Evolutionary conservation across 1,139 yeast species (phyloP).

Genomic region (Geotrichum klebahnii): DNA sequence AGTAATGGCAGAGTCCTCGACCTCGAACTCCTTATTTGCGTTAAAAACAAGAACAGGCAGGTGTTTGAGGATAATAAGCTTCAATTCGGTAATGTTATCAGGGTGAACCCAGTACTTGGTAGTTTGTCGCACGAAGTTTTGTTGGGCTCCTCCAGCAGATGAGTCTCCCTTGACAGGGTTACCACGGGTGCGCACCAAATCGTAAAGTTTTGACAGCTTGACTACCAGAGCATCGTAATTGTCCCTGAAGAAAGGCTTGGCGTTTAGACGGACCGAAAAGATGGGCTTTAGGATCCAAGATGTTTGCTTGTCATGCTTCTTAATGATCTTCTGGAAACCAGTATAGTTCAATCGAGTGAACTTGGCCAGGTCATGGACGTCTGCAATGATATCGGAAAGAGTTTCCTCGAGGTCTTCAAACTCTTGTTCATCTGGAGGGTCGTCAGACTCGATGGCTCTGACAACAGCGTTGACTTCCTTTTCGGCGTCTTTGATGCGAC

Average conservation of each 20-base stretch:
- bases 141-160: constrained; percentile 95
- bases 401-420: constrained; percentile 90
- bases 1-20: constrained; percentile 92
- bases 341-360: constrained; percentile 89
- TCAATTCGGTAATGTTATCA: constrained; percentile 95
- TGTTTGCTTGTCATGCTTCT: constrained; percentile 92
- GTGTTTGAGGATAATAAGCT: constrained; percentile 85
- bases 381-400: constrained; percentile 88
- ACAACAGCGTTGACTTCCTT: constrained; percentile 61
- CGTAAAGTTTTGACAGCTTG: constrained; percentile 81
- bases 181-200: constrained; percentile 90
- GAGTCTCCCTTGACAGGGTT: constrained; percentile 92
- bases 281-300: constrained; percentile 80
- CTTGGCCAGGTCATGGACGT: constrained; percentile 93
- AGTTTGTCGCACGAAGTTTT: constrained; percentile 95
- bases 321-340: constrained; percentile 91
- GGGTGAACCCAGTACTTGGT: constrained; percentile 99
- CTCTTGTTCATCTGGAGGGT: constrained; percentile 57
- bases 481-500: constrained; percentile 80
- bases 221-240: constrained; percentile 87
- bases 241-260: constrained; percentile 93
- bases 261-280: constrained; percentile 83
- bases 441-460: constrained; percentile 43
- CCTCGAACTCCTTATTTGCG: constrained; percentile 90
- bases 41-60: constrained; percentile 94